Percentiles rank a stretch among this genome's conserved stretches.
phyloP scores from a whole-genome alignment of 306 rosid genomes.

The Gastrolobium villosum region DNA sequence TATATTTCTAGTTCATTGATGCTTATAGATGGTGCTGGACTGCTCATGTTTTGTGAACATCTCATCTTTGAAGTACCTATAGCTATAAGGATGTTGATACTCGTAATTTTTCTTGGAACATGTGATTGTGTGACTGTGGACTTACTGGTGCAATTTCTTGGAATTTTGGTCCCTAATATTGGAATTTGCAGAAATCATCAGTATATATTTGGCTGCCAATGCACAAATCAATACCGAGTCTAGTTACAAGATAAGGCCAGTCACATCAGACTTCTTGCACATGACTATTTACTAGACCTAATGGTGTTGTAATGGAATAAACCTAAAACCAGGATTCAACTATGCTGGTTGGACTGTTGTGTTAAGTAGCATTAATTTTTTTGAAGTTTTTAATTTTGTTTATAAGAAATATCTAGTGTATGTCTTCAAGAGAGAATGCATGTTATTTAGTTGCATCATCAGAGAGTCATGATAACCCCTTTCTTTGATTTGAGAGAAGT shows the following conservation, averaged over 20 bases:
- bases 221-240: background rate
- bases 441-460: constrained; percentile 6
- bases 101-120: background rate
- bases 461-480: background rate
- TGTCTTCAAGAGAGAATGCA: constrained; percentile 1
- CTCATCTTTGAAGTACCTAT: background rate
- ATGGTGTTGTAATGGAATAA: background rate
- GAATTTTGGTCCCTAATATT: background rate
- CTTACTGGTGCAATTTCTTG: background rate
- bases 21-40: constrained; percentile 1
- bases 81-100: background rate
- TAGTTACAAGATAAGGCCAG: background rate
- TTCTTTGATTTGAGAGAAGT: constrained; percentile 24
- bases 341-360: constrained; percentile 9
- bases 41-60: background rate
- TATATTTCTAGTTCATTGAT: background rate
- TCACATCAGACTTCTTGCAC: constrained; percentile 34
- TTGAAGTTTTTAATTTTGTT: background rate
- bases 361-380: background rate
- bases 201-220: background rate
- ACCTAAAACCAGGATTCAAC: background rate
- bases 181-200: background rate
- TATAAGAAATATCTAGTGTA: constrained; percentile 2
- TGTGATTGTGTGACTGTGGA: constrained; percentile 16
- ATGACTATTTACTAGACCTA: constrained; percentile 22